A percentile compares a stretch with the other conserved stretches of the same genome.
phyloP scores from a whole-genome alignment of 2,329 filamentous ascomycete species.

The Geosmithia morbida region DNA sequence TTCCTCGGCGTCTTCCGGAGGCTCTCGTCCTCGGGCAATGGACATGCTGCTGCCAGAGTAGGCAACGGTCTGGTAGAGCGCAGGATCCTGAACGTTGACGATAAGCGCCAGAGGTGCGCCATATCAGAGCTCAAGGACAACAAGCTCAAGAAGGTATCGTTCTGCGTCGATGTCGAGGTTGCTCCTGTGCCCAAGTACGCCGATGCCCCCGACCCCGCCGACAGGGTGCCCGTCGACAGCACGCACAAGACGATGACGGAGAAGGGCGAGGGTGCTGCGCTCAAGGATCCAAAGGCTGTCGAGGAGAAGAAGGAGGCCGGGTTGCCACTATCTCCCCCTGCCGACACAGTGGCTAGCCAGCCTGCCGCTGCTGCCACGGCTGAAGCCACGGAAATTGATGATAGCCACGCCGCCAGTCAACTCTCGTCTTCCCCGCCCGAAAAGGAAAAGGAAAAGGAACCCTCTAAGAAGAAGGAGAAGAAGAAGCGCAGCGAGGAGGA shows the following conservation, averaged over 20 bases:
- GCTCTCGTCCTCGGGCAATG: constrained; percentile 50
- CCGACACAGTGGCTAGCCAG: constrained; percentile 6
- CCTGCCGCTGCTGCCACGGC: not conserved
- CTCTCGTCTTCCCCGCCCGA: not conserved
- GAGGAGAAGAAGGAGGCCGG: constrained; percentile 32
- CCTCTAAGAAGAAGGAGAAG: constrained; percentile 73
- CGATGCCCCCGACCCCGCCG: constrained; percentile 34
- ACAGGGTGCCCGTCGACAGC: constrained; percentile 5
- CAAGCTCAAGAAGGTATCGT: constrained; percentile 78
- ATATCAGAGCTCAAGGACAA: constrained; percentile 66
- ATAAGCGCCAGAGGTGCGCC: constrained; percentile 60
- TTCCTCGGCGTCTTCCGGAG: constrained; percentile 75
- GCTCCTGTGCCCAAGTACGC: constrained; percentile 70
- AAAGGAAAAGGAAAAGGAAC: constrained; percentile 11
- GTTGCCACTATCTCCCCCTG: constrained; percentile 9
- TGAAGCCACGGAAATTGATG: not conserved
- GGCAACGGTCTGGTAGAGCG: constrained; percentile 63
- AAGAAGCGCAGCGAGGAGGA: constrained; percentile 93
- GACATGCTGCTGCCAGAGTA: constrained; percentile 12
- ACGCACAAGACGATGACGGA: constrained; percentile 43
- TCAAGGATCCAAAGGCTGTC: constrained; percentile 50
- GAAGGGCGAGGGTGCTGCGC: constrained; percentile 58
- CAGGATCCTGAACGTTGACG: constrained; percentile 73
- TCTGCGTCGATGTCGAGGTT: constrained; percentile 95
- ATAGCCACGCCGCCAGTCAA: not conserved